Evolutionary conservation across 805 yeast genomes (phyloP).

Genomic region (Millerozyma acaciae): DNA sequence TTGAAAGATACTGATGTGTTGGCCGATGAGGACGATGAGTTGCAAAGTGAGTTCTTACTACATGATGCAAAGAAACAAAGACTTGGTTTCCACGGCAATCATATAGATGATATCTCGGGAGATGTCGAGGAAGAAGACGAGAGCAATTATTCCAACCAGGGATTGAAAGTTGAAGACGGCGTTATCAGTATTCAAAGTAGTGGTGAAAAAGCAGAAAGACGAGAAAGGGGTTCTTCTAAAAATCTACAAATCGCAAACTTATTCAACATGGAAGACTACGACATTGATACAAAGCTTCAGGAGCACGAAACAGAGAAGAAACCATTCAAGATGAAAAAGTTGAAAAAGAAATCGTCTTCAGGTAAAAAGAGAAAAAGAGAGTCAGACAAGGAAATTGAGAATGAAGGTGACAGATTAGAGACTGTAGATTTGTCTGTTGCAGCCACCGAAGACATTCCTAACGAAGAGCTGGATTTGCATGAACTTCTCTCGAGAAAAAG

Average conservation of each 20-base stretch:
- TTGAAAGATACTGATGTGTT: conserved; percentile 47
- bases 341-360: conserved; percentile 38
- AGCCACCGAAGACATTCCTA: conserved; percentile 19
- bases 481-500: conserved; percentile 16
- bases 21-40: conserved; percentile 24
- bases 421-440: conserved; percentile 20
- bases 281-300: too few relatives aligned
- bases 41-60: conserved; percentile 37
- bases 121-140: conserved; percentile 4
- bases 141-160: conserved; percentile 5
- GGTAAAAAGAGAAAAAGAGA: conserved; percentile 23
- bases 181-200: too few relatives aligned
- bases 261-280: too few relatives aligned
- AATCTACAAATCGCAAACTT: conserved; percentile 1
- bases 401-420: conserved; percentile 14
- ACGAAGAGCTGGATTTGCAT: conserved; percentile 27
- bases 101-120: conserved; percentile 13
- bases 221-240: conserved; percentile 1
- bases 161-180: conserved; percentile 6
- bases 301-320: too few relatives aligned
- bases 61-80: conserved; percentile 22
- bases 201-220: background rate
- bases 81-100: conserved; percentile 11
- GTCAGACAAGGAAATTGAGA: conserved; percentile 11
- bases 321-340: conserved; percentile 40